phyloP scores from a whole-genome alignment of 2,329 filamentous ascomycete species.

The Metarhizium anisopliae region DNA sequence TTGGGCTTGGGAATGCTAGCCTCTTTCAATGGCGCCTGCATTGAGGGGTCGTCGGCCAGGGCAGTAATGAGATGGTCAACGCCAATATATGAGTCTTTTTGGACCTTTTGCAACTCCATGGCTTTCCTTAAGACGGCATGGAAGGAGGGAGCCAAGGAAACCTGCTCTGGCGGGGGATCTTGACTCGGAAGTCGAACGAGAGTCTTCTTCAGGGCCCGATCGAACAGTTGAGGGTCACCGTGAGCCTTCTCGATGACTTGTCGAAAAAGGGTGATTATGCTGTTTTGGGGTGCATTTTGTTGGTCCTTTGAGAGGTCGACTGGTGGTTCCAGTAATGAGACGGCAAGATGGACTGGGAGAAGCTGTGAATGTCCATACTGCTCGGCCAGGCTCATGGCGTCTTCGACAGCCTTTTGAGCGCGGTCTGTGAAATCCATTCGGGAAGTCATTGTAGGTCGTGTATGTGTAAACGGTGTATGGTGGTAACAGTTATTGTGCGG shows the following conservation, averaged over 20 bases:
- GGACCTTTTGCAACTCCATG: slow-evolving; percentile 87
- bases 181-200: slow-evolving; percentile 89
- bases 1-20: slow-evolving; percentile 88
- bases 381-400: slow-evolving; percentile 79
- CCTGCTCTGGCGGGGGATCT: slow-evolving; percentile 84
- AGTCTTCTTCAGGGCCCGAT: slow-evolving; percentile 82
- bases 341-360: slow-evolving; percentile 80
- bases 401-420: slow-evolving; percentile 80
- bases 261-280: slow-evolving; percentile 71
- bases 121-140: slow-evolving; percentile 75
- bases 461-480: not conserved
- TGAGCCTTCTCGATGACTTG: slow-evolving; percentile 92
- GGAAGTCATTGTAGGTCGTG: slow-evolving; percentile 50
- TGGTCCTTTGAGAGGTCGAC: slow-evolving; percentile 73
- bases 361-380: slow-evolving; percentile 90
- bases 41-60: slow-evolving; percentile 66
- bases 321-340: slow-evolving; percentile 68
- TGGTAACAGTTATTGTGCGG: not conserved
- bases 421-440: slow-evolving; percentile 90
- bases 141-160: slow-evolving; percentile 75
- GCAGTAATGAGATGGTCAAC: slow-evolving; percentile 90
- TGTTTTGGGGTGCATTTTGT: slow-evolving; percentile 60
- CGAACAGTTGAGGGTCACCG: slow-evolving; percentile 83
- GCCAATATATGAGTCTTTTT: slow-evolving; percentile 91
- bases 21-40: slow-evolving; percentile 70